These are phyloP conservation scores for Ophiostoma ips DNA, from an alignment of 2,329 filamentous ascomycete species.

Conservation along the genomic window DNA sequence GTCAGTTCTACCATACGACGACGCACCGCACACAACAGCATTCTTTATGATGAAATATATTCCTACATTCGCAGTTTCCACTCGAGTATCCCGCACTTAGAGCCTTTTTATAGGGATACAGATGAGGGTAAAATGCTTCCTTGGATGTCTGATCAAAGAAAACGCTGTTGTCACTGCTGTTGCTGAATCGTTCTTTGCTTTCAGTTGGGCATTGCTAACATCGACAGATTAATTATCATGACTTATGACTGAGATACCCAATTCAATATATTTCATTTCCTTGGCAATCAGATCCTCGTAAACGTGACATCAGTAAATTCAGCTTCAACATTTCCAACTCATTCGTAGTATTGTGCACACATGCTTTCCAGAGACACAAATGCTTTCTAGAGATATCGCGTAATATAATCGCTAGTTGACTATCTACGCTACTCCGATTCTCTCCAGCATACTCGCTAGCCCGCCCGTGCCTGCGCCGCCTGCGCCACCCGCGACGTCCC, in stretches of 20 bases:
- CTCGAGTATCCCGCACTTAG: slow-evolving; percentile 46
- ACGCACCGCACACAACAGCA: slow-evolving; percentile 4
- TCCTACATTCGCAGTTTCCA: slow-evolving; percentile 80
- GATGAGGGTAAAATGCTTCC: slow-evolving; percentile 56
- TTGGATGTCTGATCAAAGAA: slow-evolving; percentile 48
- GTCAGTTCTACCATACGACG: not conserved
- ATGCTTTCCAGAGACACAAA: too few species aligned
- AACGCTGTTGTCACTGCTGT: slow-evolving; percentile 3
- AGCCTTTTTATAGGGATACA: slow-evolving; percentile 49
- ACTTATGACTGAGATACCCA: not conserved
- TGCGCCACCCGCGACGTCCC: slow-evolving; percentile 17
- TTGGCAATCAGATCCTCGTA: too few species aligned
- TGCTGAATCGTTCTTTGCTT: too few species aligned
- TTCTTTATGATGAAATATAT: slow-evolving; percentile 57
- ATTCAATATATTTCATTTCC: not conserved
- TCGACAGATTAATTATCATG: not conserved
- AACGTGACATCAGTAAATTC: too few species aligned
- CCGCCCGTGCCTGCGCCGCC: too few species aligned
- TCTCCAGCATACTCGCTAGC: slow-evolving; percentile 18
- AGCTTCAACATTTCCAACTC: too few species aligned
- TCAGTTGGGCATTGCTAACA: slow-evolving; percentile 6
- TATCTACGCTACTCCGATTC: slow-evolving; percentile 23
- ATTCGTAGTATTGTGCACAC: too few species aligned
- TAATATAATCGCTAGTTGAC: not conserved
- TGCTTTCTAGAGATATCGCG: not conserved